Evolutionary conservation across 257 asterid species (phyloP), one percentile per base, ranked within the genome.

Genomic region (Primulina eburnea): DNA sequence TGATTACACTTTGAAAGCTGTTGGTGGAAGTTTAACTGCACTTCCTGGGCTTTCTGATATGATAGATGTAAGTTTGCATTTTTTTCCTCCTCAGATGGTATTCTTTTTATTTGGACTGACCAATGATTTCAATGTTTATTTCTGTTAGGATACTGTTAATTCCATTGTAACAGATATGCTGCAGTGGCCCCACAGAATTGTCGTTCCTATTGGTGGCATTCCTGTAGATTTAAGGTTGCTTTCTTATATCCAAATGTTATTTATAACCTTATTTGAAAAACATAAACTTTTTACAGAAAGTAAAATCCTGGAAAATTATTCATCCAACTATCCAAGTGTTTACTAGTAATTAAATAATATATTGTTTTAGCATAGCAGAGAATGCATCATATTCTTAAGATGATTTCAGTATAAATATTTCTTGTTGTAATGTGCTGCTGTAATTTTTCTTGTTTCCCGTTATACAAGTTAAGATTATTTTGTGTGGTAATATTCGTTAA

Each of bases 121-220:
- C 17, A 17, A 30, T 70, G 68, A 64, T 64, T 37, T 63, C 8
- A 5, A 50, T 50, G 57, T 76, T 55, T 76, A 67, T 68, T 35
- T 72, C 43, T 55, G 57, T 69, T 33, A 94, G 99, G 99, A 94
- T 71, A 94, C 96, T 77, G 99, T 94, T 55, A 65, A 83, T 35
- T 78, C 97, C 68, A 94, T 94, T 34, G 89, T 94, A 69, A 76
- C 82, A 16, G 99, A 94, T 79, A 91, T 74, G 95, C 96, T 94
- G 33, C 96, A 91, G 82, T 94, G 99, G 99, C 99, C 99, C 40
- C 97, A 94, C 86, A 81, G 99, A 73, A 94, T 94, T 77, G 97
- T 94, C 75, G 97, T 94, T 78, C 99, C 97, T 57, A 87, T 94
- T 52, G 99, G 97, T 56, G 97, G 98, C 73, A 76, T 75, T 59